phyloP scores from a whole-genome alignment of 345 rosid genomes.

The Syzygium grande region DNA sequence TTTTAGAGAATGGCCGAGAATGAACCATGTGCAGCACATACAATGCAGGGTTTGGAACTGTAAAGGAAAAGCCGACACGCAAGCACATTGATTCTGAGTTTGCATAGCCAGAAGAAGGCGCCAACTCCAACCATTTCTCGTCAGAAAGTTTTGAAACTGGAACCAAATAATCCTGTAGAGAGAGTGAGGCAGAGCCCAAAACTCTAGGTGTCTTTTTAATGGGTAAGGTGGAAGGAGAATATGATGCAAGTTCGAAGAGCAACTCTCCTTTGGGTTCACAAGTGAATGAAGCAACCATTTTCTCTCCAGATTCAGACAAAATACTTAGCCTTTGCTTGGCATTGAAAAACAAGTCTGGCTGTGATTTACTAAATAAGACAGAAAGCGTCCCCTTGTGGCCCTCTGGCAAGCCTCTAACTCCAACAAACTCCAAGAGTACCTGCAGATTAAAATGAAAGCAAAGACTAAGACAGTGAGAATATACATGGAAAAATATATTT shows the following conservation, averaged over 20 bases:
- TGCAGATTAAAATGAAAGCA: slow-evolving; percentile 12
- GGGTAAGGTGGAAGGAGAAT: slow-evolving; percentile 39
- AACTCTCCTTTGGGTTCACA: slow-evolving; percentile 83
- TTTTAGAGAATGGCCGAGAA: slow-evolving; percentile 25
- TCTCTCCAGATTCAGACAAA: slow-evolving; percentile 48
- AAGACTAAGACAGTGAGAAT: not conserved
- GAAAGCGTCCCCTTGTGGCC: slow-evolving; percentile 48
- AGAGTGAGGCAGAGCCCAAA: slow-evolving; percentile 52
- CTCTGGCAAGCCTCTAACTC: slow-evolving; percentile 56
- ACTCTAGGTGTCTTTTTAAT: slow-evolving; percentile 25
- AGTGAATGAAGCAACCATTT: slow-evolving; percentile 62
- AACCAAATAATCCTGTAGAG: slow-evolving; percentile 45
- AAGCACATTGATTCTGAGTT: slow-evolving; percentile 41
- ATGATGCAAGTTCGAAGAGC: slow-evolving; percentile 57
- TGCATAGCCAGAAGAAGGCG: slow-evolving; percentile 28
- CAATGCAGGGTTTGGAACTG: slow-evolving; percentile 54
- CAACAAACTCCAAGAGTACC: slow-evolving; percentile 72
- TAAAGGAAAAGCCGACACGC: slow-evolving; percentile 59
- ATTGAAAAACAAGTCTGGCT: slow-evolving; percentile 56
- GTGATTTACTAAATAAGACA: slow-evolving; percentile 61
- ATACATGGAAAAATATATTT: not conserved
- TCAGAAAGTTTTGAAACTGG: slow-evolving; percentile 59
- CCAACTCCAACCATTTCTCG: slow-evolving; percentile 75
- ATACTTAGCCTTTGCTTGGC: slow-evolving; percentile 48
- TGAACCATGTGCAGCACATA: slow-evolving; percentile 42